phyloP scores from a whole-genome alignment of 139 green algal species.

The Ettlia oleoabundans region DNA sequence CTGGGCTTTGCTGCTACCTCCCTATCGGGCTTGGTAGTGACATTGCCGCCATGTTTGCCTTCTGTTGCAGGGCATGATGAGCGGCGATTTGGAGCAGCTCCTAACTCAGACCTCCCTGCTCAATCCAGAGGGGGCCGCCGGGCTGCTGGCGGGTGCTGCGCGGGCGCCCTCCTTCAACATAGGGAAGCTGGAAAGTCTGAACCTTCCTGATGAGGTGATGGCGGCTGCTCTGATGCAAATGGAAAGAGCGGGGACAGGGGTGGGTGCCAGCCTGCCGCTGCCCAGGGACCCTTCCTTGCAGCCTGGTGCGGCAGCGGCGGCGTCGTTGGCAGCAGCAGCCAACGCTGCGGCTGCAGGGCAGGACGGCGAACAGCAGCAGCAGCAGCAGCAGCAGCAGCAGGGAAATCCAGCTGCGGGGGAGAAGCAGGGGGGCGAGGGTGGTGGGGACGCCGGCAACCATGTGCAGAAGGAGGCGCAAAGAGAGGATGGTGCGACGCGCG shows the following conservation, averaged over 20 bases:
- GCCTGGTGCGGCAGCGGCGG: too few species aligned
- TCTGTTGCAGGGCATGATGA: constrained; percentile 30
- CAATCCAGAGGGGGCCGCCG: background rate
- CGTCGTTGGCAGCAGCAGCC: background rate
- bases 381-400: constrained; percentile 6
- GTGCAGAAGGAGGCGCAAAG: background rate
- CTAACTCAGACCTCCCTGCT: constrained; percentile 37
- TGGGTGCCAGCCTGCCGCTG: background rate
- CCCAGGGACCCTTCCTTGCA: too few species aligned
- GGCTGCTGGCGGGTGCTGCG: background rate
- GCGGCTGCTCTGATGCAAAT: constrained; percentile 3
- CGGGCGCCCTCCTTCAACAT: constrained; percentile 47
- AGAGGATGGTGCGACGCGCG: too few species aligned
- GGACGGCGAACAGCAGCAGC: background rate
- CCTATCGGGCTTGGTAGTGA: background rate
- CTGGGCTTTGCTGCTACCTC: background rate
- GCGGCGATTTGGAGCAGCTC: constrained; percentile 52
- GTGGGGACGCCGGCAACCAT: background rate
- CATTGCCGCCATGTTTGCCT: background rate
- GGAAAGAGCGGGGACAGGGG: background rate
- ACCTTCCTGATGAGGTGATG: constrained; percentile 33
- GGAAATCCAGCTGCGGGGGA: background rate
- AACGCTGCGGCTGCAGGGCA: background rate
- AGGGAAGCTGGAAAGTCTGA: constrained; percentile 59
- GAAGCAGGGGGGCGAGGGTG: background rate